Conservation (phyloP, 1,284 basidiomycete species). For the Wallemia mellicola region DNA sequence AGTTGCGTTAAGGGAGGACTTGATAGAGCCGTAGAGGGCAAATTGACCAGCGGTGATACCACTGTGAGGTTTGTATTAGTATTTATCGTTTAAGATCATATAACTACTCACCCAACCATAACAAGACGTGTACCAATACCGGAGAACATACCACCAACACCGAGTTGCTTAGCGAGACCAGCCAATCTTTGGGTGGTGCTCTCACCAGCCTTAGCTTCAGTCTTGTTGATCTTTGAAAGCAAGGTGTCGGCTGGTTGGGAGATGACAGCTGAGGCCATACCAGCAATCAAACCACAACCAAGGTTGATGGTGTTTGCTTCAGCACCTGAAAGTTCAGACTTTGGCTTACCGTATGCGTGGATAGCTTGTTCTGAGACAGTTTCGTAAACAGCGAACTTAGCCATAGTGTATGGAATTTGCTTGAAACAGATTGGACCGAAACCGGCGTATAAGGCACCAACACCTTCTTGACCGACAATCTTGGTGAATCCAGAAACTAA, state of each 20-base stretch:
- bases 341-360: slow-evolving; percentile 19
- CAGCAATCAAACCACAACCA: slow-evolving; percentile 22
- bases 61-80: background rate
- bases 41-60: no score
- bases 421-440: slow-evolving; percentile 29
- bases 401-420: slow-evolving; percentile 23
- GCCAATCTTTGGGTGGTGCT: slow-evolving; percentile 20
- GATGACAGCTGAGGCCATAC: slow-evolving; percentile 23
- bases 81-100: no score
- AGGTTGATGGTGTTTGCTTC: slow-evolving; percentile 18
- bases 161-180: slow-evolving; percentile 20
- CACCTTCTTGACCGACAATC: slow-evolving; percentile 23
- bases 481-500: slow-evolving; percentile 22
- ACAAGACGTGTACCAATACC: slow-evolving; percentile 18
- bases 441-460: slow-evolving; percentile 23
- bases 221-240: slow-evolving; percentile 27
- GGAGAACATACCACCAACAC: slow-evolving; percentile 23
- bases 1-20: slow-evolving; percentile 20
- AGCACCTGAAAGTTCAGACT: slow-evolving; percentile 17
- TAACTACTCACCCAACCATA: no score
- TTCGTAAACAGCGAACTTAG: slow-evolving; percentile 24
- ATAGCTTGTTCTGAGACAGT: slow-evolving; percentile 21
- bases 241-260: slow-evolving; percentile 27
- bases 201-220: slow-evolving; percentile 24
- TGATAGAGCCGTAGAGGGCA: slow-evolving; percentile 22